Evolutionary conservation across 139 green algal species (phyloP).

Genomic region (Chlamydomonas sp.): DNA sequence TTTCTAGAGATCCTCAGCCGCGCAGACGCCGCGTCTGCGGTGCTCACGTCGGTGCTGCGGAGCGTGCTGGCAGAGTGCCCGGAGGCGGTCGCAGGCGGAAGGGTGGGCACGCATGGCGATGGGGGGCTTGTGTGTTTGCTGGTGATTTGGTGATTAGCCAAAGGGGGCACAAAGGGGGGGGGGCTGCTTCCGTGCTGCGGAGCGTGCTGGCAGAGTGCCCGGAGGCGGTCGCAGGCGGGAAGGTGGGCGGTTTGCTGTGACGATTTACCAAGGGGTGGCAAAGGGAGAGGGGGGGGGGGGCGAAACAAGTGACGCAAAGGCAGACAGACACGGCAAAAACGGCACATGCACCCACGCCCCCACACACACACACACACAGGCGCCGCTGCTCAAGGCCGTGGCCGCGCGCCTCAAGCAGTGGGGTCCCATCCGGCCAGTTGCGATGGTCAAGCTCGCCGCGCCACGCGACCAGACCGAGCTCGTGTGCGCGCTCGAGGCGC

Average conservation of each 20-base stretch:
- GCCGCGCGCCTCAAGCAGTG: slow-evolving; percentile 13
- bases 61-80: not conserved
- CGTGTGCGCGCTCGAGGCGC: not conserved
- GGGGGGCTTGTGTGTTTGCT: slow-evolving; percentile 2
- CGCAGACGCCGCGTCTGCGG: not conserved
- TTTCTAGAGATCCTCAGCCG: not conserved
- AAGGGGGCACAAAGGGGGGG: not conserved
- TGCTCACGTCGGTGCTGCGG: not conserved
- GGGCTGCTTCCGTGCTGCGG: not conserved
- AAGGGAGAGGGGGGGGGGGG: too few relatives aligned
- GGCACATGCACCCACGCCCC: too few relatives aligned
- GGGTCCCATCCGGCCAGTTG: slow-evolving; percentile 14
- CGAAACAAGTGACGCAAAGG: too few relatives aligned
- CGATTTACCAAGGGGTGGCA: too few relatives aligned
- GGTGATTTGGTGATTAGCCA: not conserved
- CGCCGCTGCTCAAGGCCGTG: slow-evolving; percentile 10
- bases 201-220: not conserved
- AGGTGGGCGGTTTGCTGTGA: too few relatives aligned
- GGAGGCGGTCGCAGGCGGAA: too few relatives aligned
- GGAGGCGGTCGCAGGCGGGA: too few relatives aligned
- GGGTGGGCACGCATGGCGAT: too few relatives aligned
- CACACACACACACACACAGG: too few relatives aligned
- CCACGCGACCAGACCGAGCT: not conserved
- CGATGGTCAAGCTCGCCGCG: slow-evolving; percentile 12
- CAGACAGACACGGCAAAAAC: too few relatives aligned